Conservation (phyloP, 2,329 filamentous ascomycete species). For the Zymoseptoria pseudotritici region DNA sequence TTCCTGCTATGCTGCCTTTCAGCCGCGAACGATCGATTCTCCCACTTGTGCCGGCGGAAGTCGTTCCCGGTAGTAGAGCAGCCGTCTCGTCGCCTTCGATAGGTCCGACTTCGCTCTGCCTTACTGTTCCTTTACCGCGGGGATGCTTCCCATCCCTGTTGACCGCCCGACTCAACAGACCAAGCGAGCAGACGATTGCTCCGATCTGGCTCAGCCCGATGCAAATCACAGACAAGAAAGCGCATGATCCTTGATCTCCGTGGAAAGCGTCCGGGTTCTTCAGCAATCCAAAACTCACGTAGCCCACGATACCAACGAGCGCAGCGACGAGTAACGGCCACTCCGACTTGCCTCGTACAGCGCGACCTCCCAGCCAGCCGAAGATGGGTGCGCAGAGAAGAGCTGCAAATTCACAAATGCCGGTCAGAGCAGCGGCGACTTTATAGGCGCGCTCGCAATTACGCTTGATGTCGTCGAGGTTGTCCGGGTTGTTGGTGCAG, state of each 20-base stretch:
- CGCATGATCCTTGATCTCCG: constrained; percentile 50
- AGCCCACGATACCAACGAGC: constrained; percentile 68
- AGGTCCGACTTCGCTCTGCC: constrained; percentile 10
- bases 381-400: constrained; percentile 80
- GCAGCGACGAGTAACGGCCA: constrained; percentile 67
- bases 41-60: background rate
- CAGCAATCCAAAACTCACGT: constrained; percentile 67
- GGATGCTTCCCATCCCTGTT: constrained; percentile 36
- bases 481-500: constrained; percentile 51
- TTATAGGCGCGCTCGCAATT: constrained; percentile 83
- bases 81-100: constrained; percentile 19
- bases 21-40: constrained; percentile 43
- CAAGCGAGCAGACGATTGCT: constrained; percentile 91
- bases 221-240: constrained; percentile 65
- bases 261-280: constrained; percentile 64
- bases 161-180: constrained; percentile 74
- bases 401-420: constrained; percentile 79
- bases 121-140: constrained; percentile 7
- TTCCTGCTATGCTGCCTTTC: constrained; percentile 89
- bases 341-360: constrained; percentile 48
- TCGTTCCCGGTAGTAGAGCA: constrained; percentile 17
- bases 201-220: constrained; percentile 93
- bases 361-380: constrained; percentile 71
- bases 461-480: constrained; percentile 61
- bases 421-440: constrained; percentile 77